Base-by-base conservation (phyloP, 2,329 filamentous ascomycete genomes). In the Colletotrichum trifolii region DNA sequence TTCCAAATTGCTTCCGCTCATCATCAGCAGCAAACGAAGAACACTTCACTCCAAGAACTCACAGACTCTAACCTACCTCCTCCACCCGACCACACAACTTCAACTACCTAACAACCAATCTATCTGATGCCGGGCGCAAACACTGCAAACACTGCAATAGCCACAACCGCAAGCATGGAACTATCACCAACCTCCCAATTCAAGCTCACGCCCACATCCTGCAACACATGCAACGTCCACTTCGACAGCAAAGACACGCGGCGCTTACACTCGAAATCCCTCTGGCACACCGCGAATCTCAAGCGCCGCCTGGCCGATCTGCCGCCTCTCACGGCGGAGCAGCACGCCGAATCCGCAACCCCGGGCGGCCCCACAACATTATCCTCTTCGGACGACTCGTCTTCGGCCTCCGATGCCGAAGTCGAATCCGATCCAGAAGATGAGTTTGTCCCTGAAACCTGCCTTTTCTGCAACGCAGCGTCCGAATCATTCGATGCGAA, bases 391-490 rank as follows among this genome's bases (percentile, higher is more conserved):
- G 57, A 61, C 10, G 43, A 55, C 7, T 59, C 64, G 4, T 64
- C 45, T 8, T 64, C 57, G 9, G 17, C 25, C 6, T 65, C 63
- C 10, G 63, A 57, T 8, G 15, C 12, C 4, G 52, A 57, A 2
- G 3, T 17, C 4, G 56, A 64, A 12, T 11, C 45, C 33, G 45
- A 60, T 2, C 40, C 45, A 25, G 34, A 10, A 0, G 33, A 35
- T 3, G 34, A 40, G 0, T 81, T 77, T 47, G 62, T 66, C 6
- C 69, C 73, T 0, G 69, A 68, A 7, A 69, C 75, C 40, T 84
- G 82, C 61, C 72, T 84, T 4, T 83, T 85, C 68, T 85, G 83
- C 72, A 70, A 72, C 2, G 49, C 68, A 1, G 40, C 38, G 6
- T 76, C 68, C 3, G 9, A 64, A 0, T 70, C 61, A 17, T 74